These are phyloP conservation scores for Claviceps monticola DNA, from an alignment of 2,329 filamentous ascomycete genomes.

Conservation along the genomic window DNA sequence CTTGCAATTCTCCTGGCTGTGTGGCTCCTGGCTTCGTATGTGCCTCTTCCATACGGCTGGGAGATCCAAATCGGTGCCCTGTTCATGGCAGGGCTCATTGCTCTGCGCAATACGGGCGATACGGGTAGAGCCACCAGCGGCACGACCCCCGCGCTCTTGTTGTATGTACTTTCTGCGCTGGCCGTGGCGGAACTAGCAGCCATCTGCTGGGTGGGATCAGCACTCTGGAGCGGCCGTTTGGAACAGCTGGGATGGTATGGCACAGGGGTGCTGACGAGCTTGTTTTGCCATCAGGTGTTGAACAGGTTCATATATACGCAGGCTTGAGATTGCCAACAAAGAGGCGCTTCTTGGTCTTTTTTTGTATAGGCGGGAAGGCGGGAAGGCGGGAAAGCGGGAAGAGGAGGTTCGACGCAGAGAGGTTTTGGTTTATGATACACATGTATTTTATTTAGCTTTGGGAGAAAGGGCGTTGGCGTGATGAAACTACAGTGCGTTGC, in stretches of 20 bases:
- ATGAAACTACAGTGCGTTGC: too few species aligned
- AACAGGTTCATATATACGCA: not conserved
- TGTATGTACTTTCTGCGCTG: slow-evolving; percentile 12
- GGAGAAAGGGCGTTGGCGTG: too few species aligned
- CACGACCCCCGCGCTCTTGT: slow-evolving; percentile 10
- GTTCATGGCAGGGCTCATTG: slow-evolving; percentile 15
- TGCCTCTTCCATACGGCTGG: slow-evolving; percentile 10
- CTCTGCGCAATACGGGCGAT: slow-evolving; percentile 17
- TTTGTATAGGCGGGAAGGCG: not conserved
- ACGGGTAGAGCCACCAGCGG: slow-evolving; percentile 8
- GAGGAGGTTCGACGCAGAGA: too few species aligned
- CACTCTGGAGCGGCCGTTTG: slow-evolving; percentile 15
- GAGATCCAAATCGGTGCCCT: slow-evolving; percentile 16
- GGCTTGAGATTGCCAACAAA: not conserved
- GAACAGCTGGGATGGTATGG: slow-evolving; percentile 14
- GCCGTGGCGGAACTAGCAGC: slow-evolving; percentile 19
- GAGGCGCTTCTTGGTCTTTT: not conserved
- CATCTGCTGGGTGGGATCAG: slow-evolving; percentile 20
- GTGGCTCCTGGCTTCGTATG: slow-evolving; percentile 14
- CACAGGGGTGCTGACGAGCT: slow-evolving; percentile 14
- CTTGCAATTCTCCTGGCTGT: slow-evolving; percentile 11
- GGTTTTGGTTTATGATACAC: too few species aligned
- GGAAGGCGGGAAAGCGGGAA: too few species aligned
- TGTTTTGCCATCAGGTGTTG: slow-evolving; percentile 18
- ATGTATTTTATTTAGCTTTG: too few species aligned